Base-by-base conservation (phyloP, 2,329 filamentous ascomycete species). In the Geosmithia morbida region DNA sequence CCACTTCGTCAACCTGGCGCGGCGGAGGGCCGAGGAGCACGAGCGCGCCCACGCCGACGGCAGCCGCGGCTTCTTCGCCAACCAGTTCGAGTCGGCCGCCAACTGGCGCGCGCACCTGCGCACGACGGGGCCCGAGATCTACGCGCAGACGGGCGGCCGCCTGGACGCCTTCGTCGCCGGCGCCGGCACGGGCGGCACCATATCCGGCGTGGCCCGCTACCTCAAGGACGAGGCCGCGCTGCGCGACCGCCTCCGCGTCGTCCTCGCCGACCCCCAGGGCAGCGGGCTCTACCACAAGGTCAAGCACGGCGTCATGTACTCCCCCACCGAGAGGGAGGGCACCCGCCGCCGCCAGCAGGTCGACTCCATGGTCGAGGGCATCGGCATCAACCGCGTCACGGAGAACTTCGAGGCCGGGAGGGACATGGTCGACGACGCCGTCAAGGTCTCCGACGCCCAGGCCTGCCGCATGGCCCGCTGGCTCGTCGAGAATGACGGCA, bases 251-350 rank as follows among this genome's bases (percentile, higher is more conserved):
- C 44, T 48, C 8, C 76, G 74, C 52, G 70, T 97, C 30, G 80
- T 97, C 1, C 77, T 98, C 1, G 90, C 92, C 0, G 92, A 98
- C 63, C 94, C 92, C 1, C 88, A 94, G 61, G 92, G 92, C 10
- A 94, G 87, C 60, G 92, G 92, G 0, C 69, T 98, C 22, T 96
- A 85, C 70, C 94, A 98, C 67, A 85, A 87, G 59, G 75, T 98
- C 53, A 84, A 84, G 55, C 86, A 92, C 63, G 92, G 90, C 5
- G 92, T 98, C 51, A 95, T 98, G 87, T 98, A 96, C 66, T 85
- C 88, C 50, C 58, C 75, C 1, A 94, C 86, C 29, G 92, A 98
- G 66, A 78, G 76, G 53, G 92, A 98, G 70, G 92, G 92, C 3
- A 97, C 90, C 13, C 74, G 92, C 14, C 75, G 94, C 45, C 74